Evolutionary conservation across 106 monocot species (phyloP), one percentile per base, ranked within the genome.

Genomic region (Phalaenopsis equestris): DNA sequence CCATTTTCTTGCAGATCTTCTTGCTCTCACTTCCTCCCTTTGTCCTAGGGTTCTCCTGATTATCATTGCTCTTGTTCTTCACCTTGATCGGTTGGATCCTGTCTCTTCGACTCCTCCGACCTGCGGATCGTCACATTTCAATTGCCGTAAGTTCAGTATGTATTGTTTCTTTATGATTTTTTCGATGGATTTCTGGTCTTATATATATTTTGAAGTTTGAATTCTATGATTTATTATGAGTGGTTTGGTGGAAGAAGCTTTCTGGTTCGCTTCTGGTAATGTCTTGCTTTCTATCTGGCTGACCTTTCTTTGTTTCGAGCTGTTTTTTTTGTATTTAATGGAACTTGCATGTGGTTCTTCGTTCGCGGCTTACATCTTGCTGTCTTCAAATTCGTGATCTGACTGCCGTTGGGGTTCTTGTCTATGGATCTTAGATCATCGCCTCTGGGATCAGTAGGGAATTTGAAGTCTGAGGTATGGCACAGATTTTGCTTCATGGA

Each of bases 401-500:
- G 2, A 70, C 70, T 70, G 70, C 30, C 1, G 70, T 37, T 11
- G 38, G 38, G 37, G 70, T 70, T 70, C 5, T 70, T 70, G 70
- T 12, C 70, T 39, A 5, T 39, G 37, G 38, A 70, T 37, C 38
- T 70, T 70, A 70, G 70, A 0, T 39, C 11, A 1, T 30, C 70
- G 39, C 12, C 38, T 12, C 38, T 30, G 70, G 30, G 12, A 14
- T 38, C 30, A 70, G n/a, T n/a, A 70, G 39, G 70, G 38, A 39
- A 9, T 39, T 76, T 36, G 7, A n/a, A 49, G 49, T 76, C 48
- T 10, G 76, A 76, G 74, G 74, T 48, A 93, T 90, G 93, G 90
- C 88, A 2, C 86, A 83, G 43, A 86, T 93, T 82, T 72, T 90
- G 77, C 86, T 93, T 48, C 93, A 93, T 37, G 93, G 93, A 30